Evolutionary conservation across 2,329 filamentous ascomycete genomes (phyloP).

Genomic region (Biscogniauxia mediterranea): DNA sequence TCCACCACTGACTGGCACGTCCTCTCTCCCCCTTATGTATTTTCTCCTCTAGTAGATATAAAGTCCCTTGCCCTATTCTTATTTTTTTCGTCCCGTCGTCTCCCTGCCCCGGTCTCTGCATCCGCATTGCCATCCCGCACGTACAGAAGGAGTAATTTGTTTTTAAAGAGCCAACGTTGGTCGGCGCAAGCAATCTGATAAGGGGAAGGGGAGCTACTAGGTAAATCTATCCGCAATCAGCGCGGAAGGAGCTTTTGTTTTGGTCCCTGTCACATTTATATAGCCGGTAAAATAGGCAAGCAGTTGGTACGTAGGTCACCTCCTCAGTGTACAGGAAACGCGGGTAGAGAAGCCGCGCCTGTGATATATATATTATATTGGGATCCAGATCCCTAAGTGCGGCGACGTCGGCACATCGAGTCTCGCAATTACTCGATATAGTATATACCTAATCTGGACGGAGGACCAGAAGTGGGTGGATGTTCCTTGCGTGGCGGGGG

Average conservation of each 20-base stretch:
- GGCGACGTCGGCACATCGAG: background rate
- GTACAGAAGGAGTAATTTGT: background rate
- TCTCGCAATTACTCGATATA: background rate
- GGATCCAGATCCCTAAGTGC: background rate
- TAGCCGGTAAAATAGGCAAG: background rate
- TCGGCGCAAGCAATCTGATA: background rate
- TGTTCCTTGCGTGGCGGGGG: no score
- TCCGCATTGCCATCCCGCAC: background rate
- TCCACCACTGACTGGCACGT: no score
- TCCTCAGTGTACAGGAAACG: background rate
- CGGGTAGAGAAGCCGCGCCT: background rate
- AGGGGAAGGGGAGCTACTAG: background rate
- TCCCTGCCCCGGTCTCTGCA: background rate
- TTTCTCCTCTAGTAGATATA: no score
- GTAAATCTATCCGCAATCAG: background rate
- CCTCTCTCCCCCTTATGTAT: no score
- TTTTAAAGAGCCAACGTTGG: background rate
- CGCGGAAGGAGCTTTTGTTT: background rate
- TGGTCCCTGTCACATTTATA: background rate
- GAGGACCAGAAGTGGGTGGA: background rate
- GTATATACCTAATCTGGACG: background rate
- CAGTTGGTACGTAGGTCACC: no score
- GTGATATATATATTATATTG: background rate
- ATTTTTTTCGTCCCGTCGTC: background rate
- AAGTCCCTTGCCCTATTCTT: background rate